Conservation (phyloP, 1,284 basidiomycete species). For the Peniophora sp. region DNA sequence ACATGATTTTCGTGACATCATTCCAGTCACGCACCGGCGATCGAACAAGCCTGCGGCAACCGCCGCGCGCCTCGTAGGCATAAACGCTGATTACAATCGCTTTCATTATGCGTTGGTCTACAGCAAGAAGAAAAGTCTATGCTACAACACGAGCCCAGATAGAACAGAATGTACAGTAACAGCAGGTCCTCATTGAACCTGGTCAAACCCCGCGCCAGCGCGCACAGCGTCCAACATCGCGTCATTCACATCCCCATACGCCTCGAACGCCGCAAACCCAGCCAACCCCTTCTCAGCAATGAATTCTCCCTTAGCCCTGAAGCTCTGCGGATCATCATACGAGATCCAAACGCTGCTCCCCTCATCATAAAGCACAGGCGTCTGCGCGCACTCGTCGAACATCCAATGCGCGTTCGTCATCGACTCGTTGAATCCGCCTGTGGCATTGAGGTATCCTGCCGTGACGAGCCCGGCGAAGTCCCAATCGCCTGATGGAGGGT, state of each 20-base stretch:
- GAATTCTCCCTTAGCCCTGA: constrained; percentile 51
- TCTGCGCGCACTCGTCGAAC: constrained; percentile 61
- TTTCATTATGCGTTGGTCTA: too few species aligned
- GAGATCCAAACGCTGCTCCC: constrained; percentile 48
- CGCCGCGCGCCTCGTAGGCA: too few species aligned
- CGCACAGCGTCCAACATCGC: constrained; percentile 49
- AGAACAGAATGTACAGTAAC: not conserved
- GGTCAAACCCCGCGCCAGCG: constrained; percentile 25
- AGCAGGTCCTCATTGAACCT: too few species aligned
- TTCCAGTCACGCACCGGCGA: too few species aligned
- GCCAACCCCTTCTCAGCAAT: constrained; percentile 42
- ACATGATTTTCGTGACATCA: too few species aligned
- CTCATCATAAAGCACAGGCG: constrained; percentile 57
- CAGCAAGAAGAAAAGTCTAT: too few species aligned
- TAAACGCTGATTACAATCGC: too few species aligned
- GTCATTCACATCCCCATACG: constrained; percentile 50
- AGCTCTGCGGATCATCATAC: constrained; percentile 53
- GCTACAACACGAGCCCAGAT: too few species aligned
- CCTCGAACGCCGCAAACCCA: constrained; percentile 62
- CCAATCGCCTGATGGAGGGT: constrained; percentile 39
- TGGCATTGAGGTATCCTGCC: constrained; percentile 40
- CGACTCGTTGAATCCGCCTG: constrained; percentile 35
- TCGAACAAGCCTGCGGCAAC: too few species aligned
- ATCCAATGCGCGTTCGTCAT: constrained; percentile 35
- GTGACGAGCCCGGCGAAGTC: constrained; percentile 55